Evolutionary conservation across 495 filamentous ascomycete genomes (phyloP), one percentile per base, ranked within the genome.

Genomic region (Aspergillus panamensis): DNA sequence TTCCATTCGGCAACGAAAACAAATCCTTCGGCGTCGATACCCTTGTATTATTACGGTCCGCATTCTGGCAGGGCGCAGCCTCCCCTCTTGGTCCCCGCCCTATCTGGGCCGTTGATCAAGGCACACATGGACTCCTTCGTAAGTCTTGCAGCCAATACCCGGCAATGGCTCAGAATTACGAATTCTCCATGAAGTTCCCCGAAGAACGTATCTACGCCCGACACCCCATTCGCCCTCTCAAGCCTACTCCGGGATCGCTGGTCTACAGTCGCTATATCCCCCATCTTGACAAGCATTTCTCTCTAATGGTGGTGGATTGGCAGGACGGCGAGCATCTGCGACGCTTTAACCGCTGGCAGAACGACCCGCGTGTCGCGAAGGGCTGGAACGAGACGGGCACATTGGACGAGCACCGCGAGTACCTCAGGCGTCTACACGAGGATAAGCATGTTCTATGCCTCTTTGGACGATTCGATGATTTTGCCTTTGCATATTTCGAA

Each of bases 11-110:
- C 60, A 54, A 35, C 57, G 59, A 65, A 57, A 65, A 19, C 57
- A 58, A 65, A 9, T 35, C 62, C 32, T 61, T 57, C 8, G 43
- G 62, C 42, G 40, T 64, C 17, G 58, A 70, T 16, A 68, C 71
- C 9, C 19, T 75, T n/a, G 37, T 75, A 39, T 50, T 75, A 37
- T 62, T 73, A 17, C 69, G 72, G 20, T 69, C 66, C 19, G 74
- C 84, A 10, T 88, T 88, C 74, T 88, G 85, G 84, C 85, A 88
- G 61, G 84, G 85, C 40, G 85, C 85, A 25, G 85, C 73, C 21
- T 86, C 83, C 1, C 85, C 85, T 29, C 75, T 84, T 25, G 85
- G 85, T 29, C 67, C 84, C 8, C 84, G 84, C 14, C 80, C 83
- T 6, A 81, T 77, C 47, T 88, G 85, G 85, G 71, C 73, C 1